phyloP scores from a whole-genome alignment of 345 rosid genomes.

The Arabidopsis suecica region DNA sequence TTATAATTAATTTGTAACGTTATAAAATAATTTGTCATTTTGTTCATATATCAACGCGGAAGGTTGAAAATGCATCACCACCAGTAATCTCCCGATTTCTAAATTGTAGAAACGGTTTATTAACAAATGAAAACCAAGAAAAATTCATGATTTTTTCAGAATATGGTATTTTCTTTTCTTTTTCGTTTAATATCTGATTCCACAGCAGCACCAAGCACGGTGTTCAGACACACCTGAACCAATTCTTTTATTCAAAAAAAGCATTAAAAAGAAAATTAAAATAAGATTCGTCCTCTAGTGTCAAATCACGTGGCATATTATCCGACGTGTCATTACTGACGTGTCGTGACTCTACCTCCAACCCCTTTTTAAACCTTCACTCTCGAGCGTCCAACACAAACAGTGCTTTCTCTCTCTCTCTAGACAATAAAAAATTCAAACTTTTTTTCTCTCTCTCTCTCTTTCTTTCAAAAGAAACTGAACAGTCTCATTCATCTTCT shows the following conservation, averaged over 20 bases:
- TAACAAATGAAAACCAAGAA: neutral
- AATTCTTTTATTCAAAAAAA: too few relatives aligned
- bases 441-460: conserved; percentile 6
- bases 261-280: too few relatives aligned
- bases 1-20: conserved; percentile 34
- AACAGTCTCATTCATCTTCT: conserved; percentile 6
- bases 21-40: conserved; percentile 16
- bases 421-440: neutral
- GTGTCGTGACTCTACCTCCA: conserved; percentile 18
- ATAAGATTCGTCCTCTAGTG: conserved; percentile 15
- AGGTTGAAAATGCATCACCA: neutral
- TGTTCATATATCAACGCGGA: conserved; percentile 14
- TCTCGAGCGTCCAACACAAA: conserved; percentile 35
- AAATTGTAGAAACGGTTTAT: neutral
- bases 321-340: conserved; percentile 42
- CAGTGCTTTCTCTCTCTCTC: conserved; percentile 40
- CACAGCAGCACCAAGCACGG: conserved; percentile 28
- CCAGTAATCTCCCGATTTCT: neutral
- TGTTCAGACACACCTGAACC: conserved; percentile 28
- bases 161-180: neutral
- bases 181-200: conserved; percentile 27
- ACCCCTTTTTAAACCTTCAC: conserved; percentile 32
- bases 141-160: neutral
- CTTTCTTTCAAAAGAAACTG: conserved; percentile 26
- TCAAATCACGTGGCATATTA: conserved; percentile 22